Conservation (phyloP, 495 filamentous ascomycete genomes). For the Rhypophila decipiens region DNA sequence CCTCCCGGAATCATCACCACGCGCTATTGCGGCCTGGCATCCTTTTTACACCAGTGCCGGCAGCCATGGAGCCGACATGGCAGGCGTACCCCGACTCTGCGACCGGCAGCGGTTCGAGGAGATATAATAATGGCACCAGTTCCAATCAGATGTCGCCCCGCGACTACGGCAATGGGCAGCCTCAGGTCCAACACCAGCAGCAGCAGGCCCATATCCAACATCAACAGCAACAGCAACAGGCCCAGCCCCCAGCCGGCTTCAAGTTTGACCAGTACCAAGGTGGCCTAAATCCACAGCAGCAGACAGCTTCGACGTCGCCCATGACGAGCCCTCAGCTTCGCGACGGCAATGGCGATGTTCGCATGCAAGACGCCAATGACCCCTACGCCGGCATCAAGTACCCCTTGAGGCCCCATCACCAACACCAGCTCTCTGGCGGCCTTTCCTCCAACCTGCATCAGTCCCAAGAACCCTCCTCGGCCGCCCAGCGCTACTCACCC, state of each 20-base stretch:
- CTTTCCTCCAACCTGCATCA: conserved; percentile 49
- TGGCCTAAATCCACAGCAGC: conserved; percentile 45
- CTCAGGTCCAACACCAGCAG: conserved; percentile 36
- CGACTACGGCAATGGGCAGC: conserved; percentile 31
- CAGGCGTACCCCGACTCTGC: conserved; percentile 43
- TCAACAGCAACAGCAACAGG: conserved; percentile 45
- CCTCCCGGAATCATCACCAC: conserved; percentile 2
- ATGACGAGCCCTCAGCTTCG: conserved; percentile 58
- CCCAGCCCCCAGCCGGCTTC: conserved; percentile 60
- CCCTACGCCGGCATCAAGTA: conserved; percentile 65
- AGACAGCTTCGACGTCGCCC: conserved; percentile 58
- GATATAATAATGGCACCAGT: conserved; percentile 44
- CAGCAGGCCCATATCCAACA: conserved; percentile 38
- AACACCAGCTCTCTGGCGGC: conserved; percentile 46
- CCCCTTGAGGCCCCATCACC: conserved; percentile 62
- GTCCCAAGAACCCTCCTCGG: conserved; percentile 67
- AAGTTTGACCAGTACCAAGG: conserved; percentile 70
- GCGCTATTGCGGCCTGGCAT: conserved; percentile 4
- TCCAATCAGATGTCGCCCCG: conserved; percentile 38
- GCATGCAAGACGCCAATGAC: conserved; percentile 85
- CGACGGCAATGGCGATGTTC: conserved; percentile 74
- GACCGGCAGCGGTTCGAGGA: conserved; percentile 37
- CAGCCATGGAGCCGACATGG: conserved; percentile 56
- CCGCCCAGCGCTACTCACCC: conserved; percentile 88
- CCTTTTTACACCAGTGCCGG: conserved; percentile 3